A percentile compares a stretch with the other conserved stretches of the same genome.
Conservation (phyloP, 495 filamentous ascomycete species). For the Hypoxylon fuscum region DNA sequence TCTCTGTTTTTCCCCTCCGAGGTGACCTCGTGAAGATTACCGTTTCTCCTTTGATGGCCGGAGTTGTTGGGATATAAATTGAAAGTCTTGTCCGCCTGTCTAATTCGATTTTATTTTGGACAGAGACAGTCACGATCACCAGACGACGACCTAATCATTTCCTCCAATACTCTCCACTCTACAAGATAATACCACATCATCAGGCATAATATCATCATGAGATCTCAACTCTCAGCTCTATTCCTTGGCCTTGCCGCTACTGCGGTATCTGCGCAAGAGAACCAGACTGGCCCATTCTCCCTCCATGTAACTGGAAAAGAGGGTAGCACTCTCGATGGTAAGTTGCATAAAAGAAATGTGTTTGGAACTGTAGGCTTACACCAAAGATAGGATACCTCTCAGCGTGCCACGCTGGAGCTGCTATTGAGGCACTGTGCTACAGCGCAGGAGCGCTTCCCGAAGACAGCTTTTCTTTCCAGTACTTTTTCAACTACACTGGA, state of each 20-base stretch:
- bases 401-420: slow-evolving; percentile 66
- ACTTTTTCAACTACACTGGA: slow-evolving; percentile 54
- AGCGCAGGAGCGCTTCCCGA: slow-evolving; percentile 25
- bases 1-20: slow-evolving; percentile 3
- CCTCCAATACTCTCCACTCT: not conserved
- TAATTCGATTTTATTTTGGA: not conserved
- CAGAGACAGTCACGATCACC: not conserved
- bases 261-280: slow-evolving; percentile 47
- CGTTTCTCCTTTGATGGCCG: not conserved
- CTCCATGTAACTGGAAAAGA: slow-evolving; percentile 46
- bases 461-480: slow-evolving; percentile 26
- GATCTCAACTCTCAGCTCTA: slow-evolving; percentile 39
- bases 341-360: slow-evolving; percentile 40
- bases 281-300: slow-evolving; percentile 53
- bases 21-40: slow-evolving; percentile 27
- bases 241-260: slow-evolving; percentile 41
- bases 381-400: slow-evolving; percentile 50
- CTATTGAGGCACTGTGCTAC: slow-evolving; percentile 63
- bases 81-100: not conserved
- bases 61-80: slow-evolving; percentile 25
- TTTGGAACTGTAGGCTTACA: slow-evolving; percentile 40
- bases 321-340: slow-evolving; percentile 43
- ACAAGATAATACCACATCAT: not conserved
- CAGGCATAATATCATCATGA: slow-evolving; percentile 39
- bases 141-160: not conserved